Conservation (phyloP, 352 stramenopile genomes). For the Globisporangium apiculatum region DNA sequence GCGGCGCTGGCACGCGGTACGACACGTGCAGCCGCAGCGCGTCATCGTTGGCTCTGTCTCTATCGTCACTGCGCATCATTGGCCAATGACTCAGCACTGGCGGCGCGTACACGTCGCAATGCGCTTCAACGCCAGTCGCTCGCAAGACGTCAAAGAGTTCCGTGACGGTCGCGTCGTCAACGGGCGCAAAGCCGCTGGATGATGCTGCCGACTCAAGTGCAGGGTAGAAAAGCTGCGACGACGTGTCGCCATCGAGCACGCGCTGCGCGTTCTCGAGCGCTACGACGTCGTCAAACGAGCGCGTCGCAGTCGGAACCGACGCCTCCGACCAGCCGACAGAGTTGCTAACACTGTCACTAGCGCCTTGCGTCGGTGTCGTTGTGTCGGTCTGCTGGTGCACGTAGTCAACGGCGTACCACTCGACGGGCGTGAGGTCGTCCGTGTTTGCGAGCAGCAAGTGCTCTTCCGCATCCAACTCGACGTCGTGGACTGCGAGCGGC, state of each 20-base stretch:
- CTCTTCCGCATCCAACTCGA: constrained; percentile 72
- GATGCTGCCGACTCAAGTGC: constrained; percentile 5
- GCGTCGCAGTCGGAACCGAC: constrained; percentile 18
- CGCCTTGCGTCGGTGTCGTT: not conserved
- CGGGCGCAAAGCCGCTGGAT: constrained; percentile 6
- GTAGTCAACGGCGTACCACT: constrained; percentile 83
- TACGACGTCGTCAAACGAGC: constrained; percentile 40
- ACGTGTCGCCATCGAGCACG: constrained; percentile 40
- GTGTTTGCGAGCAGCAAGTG: constrained; percentile 78
- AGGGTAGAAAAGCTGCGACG: constrained; percentile 33
- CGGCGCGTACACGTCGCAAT: constrained; percentile 50
- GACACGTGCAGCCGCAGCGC: constrained; percentile 56
- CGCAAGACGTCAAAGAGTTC: constrained; percentile 42
- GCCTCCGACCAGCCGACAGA: constrained; percentile 7
- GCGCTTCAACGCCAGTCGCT: constrained; percentile 44
- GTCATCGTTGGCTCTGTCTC: constrained; percentile 10
- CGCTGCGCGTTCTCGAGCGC: constrained; percentile 21
- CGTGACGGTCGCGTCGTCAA: constrained; percentile 25
- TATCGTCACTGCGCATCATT: too few relatives aligned
- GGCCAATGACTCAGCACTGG: constrained; percentile 9
- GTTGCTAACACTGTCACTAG: not conserved
- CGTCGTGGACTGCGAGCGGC: constrained; percentile 47
- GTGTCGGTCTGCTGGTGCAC: constrained; percentile 48
- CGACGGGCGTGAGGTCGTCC: constrained; percentile 74
- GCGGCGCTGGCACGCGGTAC: constrained; percentile 56